Percentiles rank a stretch among this genome's conserved stretches.
Conservation (phyloP, 352 stramenopile genomes). For the Pythium monospermum region DNA sequence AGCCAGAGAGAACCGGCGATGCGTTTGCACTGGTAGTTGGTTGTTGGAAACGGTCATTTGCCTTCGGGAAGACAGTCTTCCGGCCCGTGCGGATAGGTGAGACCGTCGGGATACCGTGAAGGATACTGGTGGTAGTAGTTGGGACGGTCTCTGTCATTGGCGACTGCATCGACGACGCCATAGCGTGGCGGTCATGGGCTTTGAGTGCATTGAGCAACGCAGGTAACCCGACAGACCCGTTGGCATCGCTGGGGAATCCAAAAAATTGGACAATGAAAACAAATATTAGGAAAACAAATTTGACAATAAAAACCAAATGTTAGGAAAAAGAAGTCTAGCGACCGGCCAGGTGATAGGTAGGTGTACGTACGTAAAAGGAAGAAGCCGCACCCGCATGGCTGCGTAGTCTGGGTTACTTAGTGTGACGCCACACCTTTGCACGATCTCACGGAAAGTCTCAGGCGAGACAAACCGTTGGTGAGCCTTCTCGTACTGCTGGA, state of each 20-base stretch:
- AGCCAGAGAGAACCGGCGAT: too few species aligned
- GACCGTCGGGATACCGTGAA: slow-evolving; percentile 20
- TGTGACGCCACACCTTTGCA: slow-evolving; percentile 50
- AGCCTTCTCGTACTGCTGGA: slow-evolving; percentile 51
- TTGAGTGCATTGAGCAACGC: slow-evolving; percentile 48
- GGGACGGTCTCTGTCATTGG: slow-evolving; percentile 19
- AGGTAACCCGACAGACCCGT: slow-evolving; percentile 36
- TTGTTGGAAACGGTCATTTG: too few species aligned
- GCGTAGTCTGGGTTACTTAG: slow-evolving; percentile 71
- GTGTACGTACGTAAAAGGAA: slow-evolving; percentile 48
- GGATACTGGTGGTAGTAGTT: background rate
- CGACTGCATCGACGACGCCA: slow-evolving; percentile 22
- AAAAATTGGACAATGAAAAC: background rate
- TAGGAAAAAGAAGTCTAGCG: too few species aligned
- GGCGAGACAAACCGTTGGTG: slow-evolving; percentile 42
- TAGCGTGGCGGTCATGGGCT: slow-evolving; percentile 37
- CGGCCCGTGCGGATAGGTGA: slow-evolving; percentile 59
- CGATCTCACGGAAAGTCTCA: slow-evolving; percentile 59
- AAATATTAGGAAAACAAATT: background rate
- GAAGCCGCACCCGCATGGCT: slow-evolving; percentile 50
- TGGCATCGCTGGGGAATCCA: slow-evolving; percentile 38
- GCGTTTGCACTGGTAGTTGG: too few species aligned
- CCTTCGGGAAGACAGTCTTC: slow-evolving; percentile 39
- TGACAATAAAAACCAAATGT: background rate
- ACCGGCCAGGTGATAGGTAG: too few species aligned